A percentile compares a stretch with the other conserved stretches of the same genome.
Conservation (phyloP, 2,329 filamentous ascomycete genomes). For the Plenodomus lindquistii region DNA sequence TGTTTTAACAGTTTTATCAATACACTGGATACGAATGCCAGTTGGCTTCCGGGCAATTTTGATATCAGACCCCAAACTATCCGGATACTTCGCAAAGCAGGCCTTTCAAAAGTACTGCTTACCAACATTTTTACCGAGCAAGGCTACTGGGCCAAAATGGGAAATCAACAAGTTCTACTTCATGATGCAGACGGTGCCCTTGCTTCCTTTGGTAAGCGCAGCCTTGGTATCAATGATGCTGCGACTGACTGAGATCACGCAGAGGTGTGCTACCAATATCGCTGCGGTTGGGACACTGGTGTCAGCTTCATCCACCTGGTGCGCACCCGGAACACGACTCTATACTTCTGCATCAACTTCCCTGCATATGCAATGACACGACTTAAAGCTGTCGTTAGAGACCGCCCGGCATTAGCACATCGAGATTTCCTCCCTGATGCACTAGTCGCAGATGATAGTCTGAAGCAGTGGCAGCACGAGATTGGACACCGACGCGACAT, state of each 20-base stretch:
- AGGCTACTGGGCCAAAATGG: conserved; percentile 31
- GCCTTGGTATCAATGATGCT: no score
- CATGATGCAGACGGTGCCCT: conserved; percentile 9
- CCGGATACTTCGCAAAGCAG: conserved; percentile 9
- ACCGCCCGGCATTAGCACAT: conserved; percentile 9
- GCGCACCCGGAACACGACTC: conserved; percentile 9
- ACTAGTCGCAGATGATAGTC: conserved; percentile 20
- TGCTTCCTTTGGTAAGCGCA: conserved; percentile 15
- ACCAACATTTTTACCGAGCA: conserved; percentile 16
- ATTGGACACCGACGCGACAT: conserved; percentile 17
- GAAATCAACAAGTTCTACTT: conserved; percentile 15
- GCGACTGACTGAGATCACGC: neutral
- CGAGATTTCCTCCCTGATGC: conserved; percentile 26
- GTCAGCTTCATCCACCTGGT: conserved; percentile 22
- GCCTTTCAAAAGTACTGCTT: conserved; percentile 17
- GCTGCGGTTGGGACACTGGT: conserved; percentile 25
- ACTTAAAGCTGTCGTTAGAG: conserved; percentile 9
- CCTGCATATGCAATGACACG: conserved; percentile 10
- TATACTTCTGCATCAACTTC: conserved; percentile 31
- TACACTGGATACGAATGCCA: conserved; percentile 7
- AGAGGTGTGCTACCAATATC: conserved; percentile 25
- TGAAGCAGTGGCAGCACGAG: conserved; percentile 22
- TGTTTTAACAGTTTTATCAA: conserved; percentile 15
- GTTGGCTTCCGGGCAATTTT: conserved; percentile 27
- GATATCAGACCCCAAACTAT: conserved; percentile 12